Evolutionary conservation across 2,329 filamentous ascomycete genomes (phyloP).

Genomic region (Aureobasidium leucospermi): DNA sequence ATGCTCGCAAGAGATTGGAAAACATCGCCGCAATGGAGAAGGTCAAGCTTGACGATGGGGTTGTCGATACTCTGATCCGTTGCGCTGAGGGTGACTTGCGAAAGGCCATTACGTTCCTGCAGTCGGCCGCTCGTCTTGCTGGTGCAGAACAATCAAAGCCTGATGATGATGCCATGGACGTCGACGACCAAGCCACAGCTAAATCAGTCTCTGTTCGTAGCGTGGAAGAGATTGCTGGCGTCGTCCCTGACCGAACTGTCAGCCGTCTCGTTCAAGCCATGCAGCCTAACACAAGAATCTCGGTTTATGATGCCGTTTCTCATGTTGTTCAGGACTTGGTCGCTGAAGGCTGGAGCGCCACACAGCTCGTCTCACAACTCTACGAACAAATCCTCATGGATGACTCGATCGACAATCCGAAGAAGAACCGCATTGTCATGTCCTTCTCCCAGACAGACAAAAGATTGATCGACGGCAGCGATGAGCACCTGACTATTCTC

Average conservation of each 20-base stretch:
- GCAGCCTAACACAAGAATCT: conserved; percentile 58
- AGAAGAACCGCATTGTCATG: conserved; percentile 85
- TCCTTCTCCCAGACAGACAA: conserved; percentile 94
- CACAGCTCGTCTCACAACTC: conserved; percentile 76
- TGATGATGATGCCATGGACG: conserved; percentile 51
- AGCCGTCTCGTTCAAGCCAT: conserved; percentile 65
- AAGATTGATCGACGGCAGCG: conserved; percentile 84
- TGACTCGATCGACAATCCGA: conserved; percentile 70
- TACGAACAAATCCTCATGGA: conserved; percentile 70
- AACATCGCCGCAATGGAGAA: conserved; percentile 77
- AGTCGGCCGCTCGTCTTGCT: conserved; percentile 85
- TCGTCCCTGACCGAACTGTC: conserved; percentile 73
- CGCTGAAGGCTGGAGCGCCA: conserved; percentile 93
- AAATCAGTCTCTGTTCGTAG: conserved; percentile 63
- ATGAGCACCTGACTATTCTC: conserved; percentile 87
- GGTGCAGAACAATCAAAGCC: conserved; percentile 47
- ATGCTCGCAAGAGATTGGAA: conserved; percentile 69
- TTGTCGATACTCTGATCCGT: conserved; percentile 72
- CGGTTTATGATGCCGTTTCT: conserved; percentile 66
- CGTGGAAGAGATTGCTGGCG: conserved; percentile 91
- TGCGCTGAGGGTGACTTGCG: conserved; percentile 91
- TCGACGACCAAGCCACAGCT: conserved; percentile 28
- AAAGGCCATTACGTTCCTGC: conserved; percentile 92
- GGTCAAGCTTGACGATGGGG: conserved; percentile 68
- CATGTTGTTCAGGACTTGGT: conserved; percentile 83